Percentiles rank a stretch among this genome's conserved stretches.
phyloP scores from a whole-genome alignment of 805 yeast genomes.

The Metschnikowia arizonensis region DNA sequence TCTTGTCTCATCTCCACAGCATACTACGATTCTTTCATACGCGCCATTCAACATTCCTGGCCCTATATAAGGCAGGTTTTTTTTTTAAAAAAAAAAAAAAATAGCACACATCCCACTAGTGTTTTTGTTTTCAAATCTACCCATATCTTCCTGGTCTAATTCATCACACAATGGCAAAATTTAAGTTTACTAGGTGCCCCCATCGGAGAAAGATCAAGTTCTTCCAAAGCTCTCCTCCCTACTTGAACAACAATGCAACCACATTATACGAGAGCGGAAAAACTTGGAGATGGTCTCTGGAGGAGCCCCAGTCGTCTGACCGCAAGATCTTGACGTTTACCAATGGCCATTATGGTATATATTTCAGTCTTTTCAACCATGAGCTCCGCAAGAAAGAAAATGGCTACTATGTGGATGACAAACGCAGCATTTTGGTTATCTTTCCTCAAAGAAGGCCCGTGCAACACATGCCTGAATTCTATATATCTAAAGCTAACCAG shows the following conservation, averaged over 20 bases:
- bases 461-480: constrained; percentile 19
- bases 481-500: constrained; percentile 30
- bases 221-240: constrained; percentile 26
- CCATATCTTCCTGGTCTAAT: not conserved
- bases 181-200: constrained; percentile 9
- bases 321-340: constrained; percentile 26
- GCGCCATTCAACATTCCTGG: not conserved
- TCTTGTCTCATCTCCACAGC: not conserved
- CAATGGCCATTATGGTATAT: constrained; percentile 42
- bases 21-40: not conserved
- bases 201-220: constrained; percentile 21
- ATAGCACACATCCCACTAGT: not conserved
- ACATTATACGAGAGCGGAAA: constrained; percentile 8
- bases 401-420: constrained; percentile 4
- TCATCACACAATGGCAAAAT: constrained; percentile 9
- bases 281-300: constrained; percentile 19
- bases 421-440: constrained; percentile 10
- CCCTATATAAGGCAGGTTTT: not conserved
- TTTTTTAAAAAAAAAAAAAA: too few relatives aligned
- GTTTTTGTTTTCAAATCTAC: not conserved
- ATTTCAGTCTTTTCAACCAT: constrained; percentile 36
- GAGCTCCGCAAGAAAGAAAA: constrained; percentile 25
- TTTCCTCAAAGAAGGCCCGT: constrained; percentile 1
- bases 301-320: constrained; percentile 25
- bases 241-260: constrained; percentile 17